Conservation (phyloP, 1,284 basidiomycete species). For the Cutaneotrichosporon daszewskae region DNA sequence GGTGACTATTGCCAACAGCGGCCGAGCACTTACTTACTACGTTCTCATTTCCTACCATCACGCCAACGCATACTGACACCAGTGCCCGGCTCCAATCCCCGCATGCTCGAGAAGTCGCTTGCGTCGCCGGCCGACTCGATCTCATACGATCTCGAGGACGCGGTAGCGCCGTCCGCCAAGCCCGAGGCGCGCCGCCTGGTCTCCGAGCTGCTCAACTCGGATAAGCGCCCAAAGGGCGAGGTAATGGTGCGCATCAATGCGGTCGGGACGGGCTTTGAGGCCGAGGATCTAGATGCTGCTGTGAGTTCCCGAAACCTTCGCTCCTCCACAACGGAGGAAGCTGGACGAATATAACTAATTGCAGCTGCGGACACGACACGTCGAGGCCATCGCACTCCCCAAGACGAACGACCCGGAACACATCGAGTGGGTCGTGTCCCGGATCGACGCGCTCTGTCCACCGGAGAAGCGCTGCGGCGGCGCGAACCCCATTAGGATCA, state of each 20-base stretch:
- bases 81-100: slow-evolving; percentile 70
- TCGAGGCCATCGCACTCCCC: slow-evolving; percentile 65
- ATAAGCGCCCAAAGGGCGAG: slow-evolving; percentile 45
- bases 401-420: slow-evolving; percentile 68
- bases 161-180: slow-evolving; percentile 66
- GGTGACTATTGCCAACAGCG: no score
- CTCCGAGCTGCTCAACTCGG: slow-evolving; percentile 54
- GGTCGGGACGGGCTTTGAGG: slow-evolving; percentile 64
- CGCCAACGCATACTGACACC: slow-evolving; percentile 10
- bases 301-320: slow-evolving; percentile 48
- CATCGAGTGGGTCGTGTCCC: slow-evolving; percentile 58
- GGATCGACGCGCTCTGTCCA: slow-evolving; percentile 29
- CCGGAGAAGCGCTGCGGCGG: slow-evolving; percentile 23
- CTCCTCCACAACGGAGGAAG: no score
- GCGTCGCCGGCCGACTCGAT: slow-evolving; percentile 61
- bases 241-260: slow-evolving; percentile 69
- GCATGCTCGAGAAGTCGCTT: slow-evolving; percentile 74
- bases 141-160: slow-evolving; percentile 83
- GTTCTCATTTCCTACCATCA: no score
- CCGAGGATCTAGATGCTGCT: slow-evolving; percentile 61
- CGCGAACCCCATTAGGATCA: slow-evolving; percentile 53
- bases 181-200: slow-evolving; percentile 58
- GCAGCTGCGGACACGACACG: slow-evolving; percentile 41
- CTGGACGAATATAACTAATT: neutral
- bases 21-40: no score